Evolutionary conservation across 2,329 filamentous ascomycete genomes (phyloP).

Genomic region (Penicillium rolfsii): DNA sequence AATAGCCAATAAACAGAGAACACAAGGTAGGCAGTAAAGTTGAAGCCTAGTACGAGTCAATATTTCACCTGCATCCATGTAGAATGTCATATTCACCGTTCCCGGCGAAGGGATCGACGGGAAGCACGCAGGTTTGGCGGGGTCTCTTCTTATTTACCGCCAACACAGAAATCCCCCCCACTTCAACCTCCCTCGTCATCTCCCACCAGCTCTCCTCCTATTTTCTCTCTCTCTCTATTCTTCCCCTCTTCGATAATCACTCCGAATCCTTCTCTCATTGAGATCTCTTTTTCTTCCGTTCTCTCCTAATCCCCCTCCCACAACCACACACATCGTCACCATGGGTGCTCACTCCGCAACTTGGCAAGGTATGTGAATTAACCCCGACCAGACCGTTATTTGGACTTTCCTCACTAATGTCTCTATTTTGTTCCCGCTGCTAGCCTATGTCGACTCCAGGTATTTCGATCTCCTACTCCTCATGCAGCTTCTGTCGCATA

Average conservation of each 20-base stretch:
- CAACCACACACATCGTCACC: slow-evolving; percentile 7
- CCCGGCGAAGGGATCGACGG: slow-evolving; percentile 20
- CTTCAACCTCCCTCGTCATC: slow-evolving; percentile 19
- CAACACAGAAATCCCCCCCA: slow-evolving; percentile 27
- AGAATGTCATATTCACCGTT: slow-evolving; percentile 4
- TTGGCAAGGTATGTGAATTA: slow-evolving; percentile 38
- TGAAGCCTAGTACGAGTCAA: background rate
- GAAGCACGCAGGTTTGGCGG: slow-evolving; percentile 17
- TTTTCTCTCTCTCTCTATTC: slow-evolving; percentile 16
- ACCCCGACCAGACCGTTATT: background rate
- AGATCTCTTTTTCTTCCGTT: slow-evolving; percentile 3
- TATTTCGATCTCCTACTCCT: slow-evolving; percentile 38
- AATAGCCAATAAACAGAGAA: background rate
- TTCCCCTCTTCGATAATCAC: slow-evolving; percentile 8
- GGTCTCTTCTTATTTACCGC: slow-evolving; percentile 27
- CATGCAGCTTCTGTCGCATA: slow-evolving; percentile 2
- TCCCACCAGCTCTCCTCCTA: slow-evolving; percentile 26
- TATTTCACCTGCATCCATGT: background rate
- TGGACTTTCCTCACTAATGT: slow-evolving; percentile 18
- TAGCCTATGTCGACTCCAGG: slow-evolving; percentile 67
- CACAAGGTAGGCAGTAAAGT: background rate
- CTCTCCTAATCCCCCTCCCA: slow-evolving; percentile 20
- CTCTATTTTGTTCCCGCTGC: slow-evolving; percentile 16
- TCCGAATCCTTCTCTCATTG: slow-evolving; percentile 1
- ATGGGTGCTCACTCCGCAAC: slow-evolving; percentile 44